These are phyloP conservation scores for Diaporthe sp. DNA, from an alignment of 2,329 filamentous ascomycete species.

Conservation along the genomic window DNA sequence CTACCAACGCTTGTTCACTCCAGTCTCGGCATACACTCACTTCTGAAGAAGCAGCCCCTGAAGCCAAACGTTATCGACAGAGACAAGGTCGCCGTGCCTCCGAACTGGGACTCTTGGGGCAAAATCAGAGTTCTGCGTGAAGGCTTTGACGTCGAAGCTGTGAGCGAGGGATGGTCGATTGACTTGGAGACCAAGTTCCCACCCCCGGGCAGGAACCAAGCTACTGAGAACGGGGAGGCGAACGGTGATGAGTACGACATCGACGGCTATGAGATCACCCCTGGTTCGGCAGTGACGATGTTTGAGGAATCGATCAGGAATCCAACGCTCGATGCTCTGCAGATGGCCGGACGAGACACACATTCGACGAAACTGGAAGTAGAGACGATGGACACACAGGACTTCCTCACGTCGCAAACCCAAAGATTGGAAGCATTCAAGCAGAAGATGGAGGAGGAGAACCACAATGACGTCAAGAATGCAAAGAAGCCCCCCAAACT, in stretches of 20 bases:
- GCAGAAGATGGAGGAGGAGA: conserved; percentile 66
- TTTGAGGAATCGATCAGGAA: conserved; percentile 86
- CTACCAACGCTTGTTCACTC: conserved; percentile 86
- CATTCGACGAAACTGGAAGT: conserved; percentile 66
- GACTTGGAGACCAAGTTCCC: conserved; percentile 75
- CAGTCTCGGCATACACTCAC: conserved; percentile 85
- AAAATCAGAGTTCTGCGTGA: conserved; percentile 94
- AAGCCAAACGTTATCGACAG: conserved; percentile 94
- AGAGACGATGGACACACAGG: conserved; percentile 78
- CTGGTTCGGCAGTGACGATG: conserved; percentile 73
- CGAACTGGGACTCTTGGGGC: conserved; percentile 98
- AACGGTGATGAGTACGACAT: conserved; percentile 41
- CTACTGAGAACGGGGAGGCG: conserved; percentile 37
- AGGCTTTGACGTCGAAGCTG: conserved; percentile 88
- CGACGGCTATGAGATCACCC: conserved; percentile 45
- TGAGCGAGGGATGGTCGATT: conserved; percentile 86
- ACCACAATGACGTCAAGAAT: conserved; percentile 57
- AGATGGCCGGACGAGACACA: conserved; percentile 60
- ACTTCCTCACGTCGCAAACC: conserved; percentile 80
- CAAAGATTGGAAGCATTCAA: conserved; percentile 76
- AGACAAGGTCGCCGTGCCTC: conserved; percentile 92
- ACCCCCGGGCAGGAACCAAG: conserved; percentile 40
- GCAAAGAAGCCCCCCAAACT: conserved; percentile 55
- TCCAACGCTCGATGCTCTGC: conserved; percentile 72
- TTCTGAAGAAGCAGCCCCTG: conserved; percentile 80